A percentile compares a stretch with the other conserved stretches of the same genome.
Conservation (phyloP, 208 protist species). For the Leishmania gerbilli region DNA sequence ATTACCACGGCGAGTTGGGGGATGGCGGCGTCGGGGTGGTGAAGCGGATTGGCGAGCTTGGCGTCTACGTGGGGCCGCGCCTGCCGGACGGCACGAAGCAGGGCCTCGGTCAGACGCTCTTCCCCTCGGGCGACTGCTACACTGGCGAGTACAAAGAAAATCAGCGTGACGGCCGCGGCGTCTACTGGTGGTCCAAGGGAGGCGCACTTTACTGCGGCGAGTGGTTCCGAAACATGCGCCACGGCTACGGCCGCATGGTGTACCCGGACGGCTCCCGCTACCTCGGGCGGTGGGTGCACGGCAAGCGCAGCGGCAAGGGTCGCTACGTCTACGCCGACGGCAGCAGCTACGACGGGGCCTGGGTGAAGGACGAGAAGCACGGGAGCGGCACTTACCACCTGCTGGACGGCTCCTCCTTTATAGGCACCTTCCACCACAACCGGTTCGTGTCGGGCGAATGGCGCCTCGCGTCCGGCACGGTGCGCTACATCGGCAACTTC, state of each 20-base stretch:
- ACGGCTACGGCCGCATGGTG: conserved; percentile 83
- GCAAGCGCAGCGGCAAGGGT: conserved; percentile 69
- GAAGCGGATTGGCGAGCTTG: conserved; percentile 90
- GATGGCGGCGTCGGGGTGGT: conserved; percentile 71
- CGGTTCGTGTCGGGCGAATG: conserved; percentile 84
- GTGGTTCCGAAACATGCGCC: conserved; percentile 69
- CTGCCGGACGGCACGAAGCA: conserved; percentile 83
- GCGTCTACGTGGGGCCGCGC: conserved; percentile 76
- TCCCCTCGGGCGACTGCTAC: conserved; percentile 88
- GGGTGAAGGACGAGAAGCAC: conserved; percentile 76
- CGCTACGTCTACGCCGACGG: conserved; percentile 86
- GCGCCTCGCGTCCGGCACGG: conserved; percentile 70
- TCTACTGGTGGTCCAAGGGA: conserved; percentile 77
- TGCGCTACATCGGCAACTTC: conserved; percentile 87
- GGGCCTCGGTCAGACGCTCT: conserved; percentile 85
- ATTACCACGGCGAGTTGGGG: conserved; percentile 88
- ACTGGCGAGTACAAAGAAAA: conserved; percentile 83
- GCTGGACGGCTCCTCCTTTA: conserved; percentile 71
- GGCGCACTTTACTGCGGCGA: conserved; percentile 71
- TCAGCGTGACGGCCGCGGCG: conserved; percentile 69
- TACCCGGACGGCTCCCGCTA: conserved; percentile 89
- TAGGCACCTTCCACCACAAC: conserved; percentile 77
- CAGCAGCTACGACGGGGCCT: conserved; percentile 85
- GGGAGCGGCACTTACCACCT: conserved; percentile 75
- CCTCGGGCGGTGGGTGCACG: conserved; percentile 69